phyloP scores from a whole-genome alignment of 2,329 filamentous ascomycete species.

The Hymenoscyphus occultus region DNA sequence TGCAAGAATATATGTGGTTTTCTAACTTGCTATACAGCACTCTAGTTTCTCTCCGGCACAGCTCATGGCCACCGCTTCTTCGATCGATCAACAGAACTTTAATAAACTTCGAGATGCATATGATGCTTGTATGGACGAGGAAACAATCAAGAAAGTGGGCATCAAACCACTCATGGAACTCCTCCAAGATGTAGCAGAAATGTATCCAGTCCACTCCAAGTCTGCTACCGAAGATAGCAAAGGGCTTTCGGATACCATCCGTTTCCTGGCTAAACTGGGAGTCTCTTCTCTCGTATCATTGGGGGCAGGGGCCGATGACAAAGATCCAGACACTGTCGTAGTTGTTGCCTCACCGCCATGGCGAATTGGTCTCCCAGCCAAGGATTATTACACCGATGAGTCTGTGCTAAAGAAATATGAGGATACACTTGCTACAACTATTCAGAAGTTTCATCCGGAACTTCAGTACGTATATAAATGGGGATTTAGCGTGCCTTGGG shows the following conservation, averaged over 20 bases:
- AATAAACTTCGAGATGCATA: constrained; percentile 63
- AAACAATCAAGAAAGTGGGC: constrained; percentile 52
- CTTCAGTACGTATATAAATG: constrained; percentile 12
- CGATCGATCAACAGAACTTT: constrained; percentile 60
- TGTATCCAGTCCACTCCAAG: constrained; percentile 39
- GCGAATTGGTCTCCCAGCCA: constrained; percentile 57
- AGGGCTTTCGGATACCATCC: constrained; percentile 44
- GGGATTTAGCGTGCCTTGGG: not conserved
- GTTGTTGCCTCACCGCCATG: constrained; percentile 45
- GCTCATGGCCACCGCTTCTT: constrained; percentile 39
- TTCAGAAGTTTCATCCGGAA: constrained; percentile 27
- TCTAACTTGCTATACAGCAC: constrained; percentile 38
- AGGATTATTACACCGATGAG: constrained; percentile 58
- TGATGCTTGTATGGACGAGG: constrained; percentile 62
- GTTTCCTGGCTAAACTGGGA: constrained; percentile 46
- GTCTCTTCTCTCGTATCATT: constrained; percentile 39
- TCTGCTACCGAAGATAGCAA: not conserved
- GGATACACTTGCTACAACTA: constrained; percentile 38
- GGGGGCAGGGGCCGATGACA: constrained; percentile 36
- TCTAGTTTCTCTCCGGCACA: constrained; percentile 48
- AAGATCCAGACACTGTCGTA: constrained; percentile 52
- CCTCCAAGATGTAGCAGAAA: constrained; percentile 49
- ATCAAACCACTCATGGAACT: constrained; percentile 54
- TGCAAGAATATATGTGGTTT: not conserved
- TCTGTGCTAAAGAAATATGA: constrained; percentile 52